A percentile compares a stretch with the other conserved stretches of the same genome.
Evolutionary conservation across 2,329 filamentous ascomycete species (phyloP).

Genomic region (Arthroderma sp.): DNA sequence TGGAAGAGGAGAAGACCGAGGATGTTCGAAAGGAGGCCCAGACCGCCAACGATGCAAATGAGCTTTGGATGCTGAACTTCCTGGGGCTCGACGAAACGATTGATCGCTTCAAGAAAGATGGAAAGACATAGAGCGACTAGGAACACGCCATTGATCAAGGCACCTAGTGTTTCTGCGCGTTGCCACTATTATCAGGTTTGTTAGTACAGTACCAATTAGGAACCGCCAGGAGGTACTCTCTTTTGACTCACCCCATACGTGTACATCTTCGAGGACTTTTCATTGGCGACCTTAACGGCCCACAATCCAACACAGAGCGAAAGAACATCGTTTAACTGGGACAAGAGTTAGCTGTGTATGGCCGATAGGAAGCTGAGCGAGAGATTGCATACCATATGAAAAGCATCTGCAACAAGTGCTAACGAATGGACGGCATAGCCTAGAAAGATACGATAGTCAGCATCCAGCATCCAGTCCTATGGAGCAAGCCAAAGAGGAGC

Average conservation of each 20-base stretch:
- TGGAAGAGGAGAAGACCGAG: constrained; percentile 83
- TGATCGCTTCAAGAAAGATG: constrained; percentile 89
- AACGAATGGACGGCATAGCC: constrained; percentile 80
- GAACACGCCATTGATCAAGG: constrained; percentile 95
- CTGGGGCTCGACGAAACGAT: constrained; percentile 82
- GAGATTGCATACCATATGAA: constrained; percentile 77
- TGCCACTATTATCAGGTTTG: too few relatives aligned
- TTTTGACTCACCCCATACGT: constrained; percentile 81
- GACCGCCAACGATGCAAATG: constrained; percentile 77
- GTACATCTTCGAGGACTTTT: constrained; percentile 72
- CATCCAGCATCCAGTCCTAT: not conserved
- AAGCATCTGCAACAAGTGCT: constrained; percentile 88
- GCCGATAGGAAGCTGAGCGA: not conserved
- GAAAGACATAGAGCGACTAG: constrained; percentile 90
- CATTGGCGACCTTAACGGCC: constrained; percentile 82
- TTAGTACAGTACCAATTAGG: too few relatives aligned
- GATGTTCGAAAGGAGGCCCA: constrained; percentile 78
- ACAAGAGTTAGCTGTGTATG: not conserved
- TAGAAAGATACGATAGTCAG: constrained; percentile 16
- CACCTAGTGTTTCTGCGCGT: constrained; percentile 90
- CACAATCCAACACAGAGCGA: constrained; percentile 85
- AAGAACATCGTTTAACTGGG: constrained; percentile 86
- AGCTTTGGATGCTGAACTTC: constrained; percentile 73
- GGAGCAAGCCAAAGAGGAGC: too few relatives aligned
- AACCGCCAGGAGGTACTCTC: too few relatives aligned